Base-by-base conservation (phyloP, 2,329 filamentous ascomycete genomes). In the Aspergillus niger region DNA sequence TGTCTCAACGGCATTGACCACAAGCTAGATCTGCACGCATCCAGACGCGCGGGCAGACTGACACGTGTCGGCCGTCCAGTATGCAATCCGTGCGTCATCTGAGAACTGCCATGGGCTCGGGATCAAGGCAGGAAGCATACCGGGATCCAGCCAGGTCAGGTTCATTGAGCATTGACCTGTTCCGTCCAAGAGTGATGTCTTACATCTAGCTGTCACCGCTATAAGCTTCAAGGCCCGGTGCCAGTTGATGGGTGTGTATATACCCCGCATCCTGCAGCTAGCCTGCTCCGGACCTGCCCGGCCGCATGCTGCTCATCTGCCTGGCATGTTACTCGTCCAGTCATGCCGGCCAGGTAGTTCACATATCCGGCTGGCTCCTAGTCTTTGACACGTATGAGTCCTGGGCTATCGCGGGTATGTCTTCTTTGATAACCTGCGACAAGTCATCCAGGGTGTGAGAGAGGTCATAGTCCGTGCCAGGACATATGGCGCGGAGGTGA, bases 51-150 rank as follows among this genome's bases (percentile, higher is more conserved):
- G 10, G 50, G 20, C 3, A 28, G 39, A 17, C n/a, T 11, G 39
- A 55, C 53, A 55, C 53, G 53, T 55, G 53, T 55, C 53, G 30
- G 39, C 53, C 26, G 20, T 39, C 39, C 53, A 26, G 51, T 17
- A 36, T 36, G 53, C 39, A 55, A 47, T 55, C 26, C 17, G n/a
- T 47, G 53, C 53, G 53, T 55, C 53, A 55, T 55, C 41, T 55
- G 41, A 55, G 39, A 8, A n/a, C n/a, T 4, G 41, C 11, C 7
- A 47, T 15, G 41, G n/a, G 39, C 10, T n/a, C 26, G 22, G 20
- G 22, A 55, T 15, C 53, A 55, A 44, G 39, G 43, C 43, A 55
- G 24, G 11, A 20, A 11, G 36, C 39, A 7, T 26, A 47, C 30
- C 26, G 26, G 39, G 26, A 28, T 22, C 6, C 15, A 11, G 22